A percentile compares a stretch with the other conserved stretches of the same genome.
These are phyloP conservation scores for Abrus precatorius DNA, from an alignment of 306 rosid species.

Conservation along the genomic window DNA sequence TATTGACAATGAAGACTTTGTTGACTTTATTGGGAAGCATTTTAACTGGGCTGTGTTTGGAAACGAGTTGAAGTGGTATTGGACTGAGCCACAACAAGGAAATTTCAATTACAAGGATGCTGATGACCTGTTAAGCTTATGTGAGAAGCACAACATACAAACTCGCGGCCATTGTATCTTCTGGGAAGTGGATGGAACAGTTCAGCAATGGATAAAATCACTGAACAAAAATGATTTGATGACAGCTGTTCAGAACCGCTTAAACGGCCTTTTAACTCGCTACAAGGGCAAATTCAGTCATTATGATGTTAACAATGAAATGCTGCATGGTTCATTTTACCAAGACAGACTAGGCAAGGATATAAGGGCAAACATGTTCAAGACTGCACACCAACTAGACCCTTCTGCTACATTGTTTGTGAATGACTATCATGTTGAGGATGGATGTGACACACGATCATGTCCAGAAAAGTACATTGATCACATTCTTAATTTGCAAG, in stretches of 20 bases:
- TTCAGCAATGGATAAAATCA: constrained; percentile 79
- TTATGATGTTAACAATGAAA: constrained; percentile 94
- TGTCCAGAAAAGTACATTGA: constrained; percentile 80
- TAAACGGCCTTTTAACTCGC: constrained; percentile 72
- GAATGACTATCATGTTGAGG: constrained; percentile 92
- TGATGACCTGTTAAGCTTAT: constrained; percentile 75
- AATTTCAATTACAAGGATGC: constrained; percentile 89
- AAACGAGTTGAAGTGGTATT: constrained; percentile 94
- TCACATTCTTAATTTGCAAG: constrained; percentile 81
- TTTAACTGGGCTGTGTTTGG: constrained; percentile 98
- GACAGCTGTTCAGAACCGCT: constrained; percentile 80
- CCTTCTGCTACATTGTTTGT: constrained; percentile 76
- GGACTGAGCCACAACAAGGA: constrained; percentile 93
- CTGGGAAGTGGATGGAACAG: constrained; percentile 83
- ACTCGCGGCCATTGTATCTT: constrained; percentile 94
- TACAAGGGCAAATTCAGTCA: constrained; percentile 89
- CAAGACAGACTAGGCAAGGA: constrained; percentile 84
- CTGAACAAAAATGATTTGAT: constrained; percentile 70
- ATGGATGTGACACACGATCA: constrained; percentile 81
- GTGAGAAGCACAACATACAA: constrained; percentile 69
- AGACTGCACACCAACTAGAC: constrained; percentile 79
- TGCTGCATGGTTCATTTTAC: constrained; percentile 90
- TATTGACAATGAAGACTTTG: constrained; percentile 93
- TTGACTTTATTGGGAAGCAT: constrained; percentile 69
- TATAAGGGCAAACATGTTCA: constrained; percentile 86